Evolutionary conservation across 2,329 filamentous ascomycete genomes (phyloP).

Genomic region (Aaosphaeria arxii): DNA sequence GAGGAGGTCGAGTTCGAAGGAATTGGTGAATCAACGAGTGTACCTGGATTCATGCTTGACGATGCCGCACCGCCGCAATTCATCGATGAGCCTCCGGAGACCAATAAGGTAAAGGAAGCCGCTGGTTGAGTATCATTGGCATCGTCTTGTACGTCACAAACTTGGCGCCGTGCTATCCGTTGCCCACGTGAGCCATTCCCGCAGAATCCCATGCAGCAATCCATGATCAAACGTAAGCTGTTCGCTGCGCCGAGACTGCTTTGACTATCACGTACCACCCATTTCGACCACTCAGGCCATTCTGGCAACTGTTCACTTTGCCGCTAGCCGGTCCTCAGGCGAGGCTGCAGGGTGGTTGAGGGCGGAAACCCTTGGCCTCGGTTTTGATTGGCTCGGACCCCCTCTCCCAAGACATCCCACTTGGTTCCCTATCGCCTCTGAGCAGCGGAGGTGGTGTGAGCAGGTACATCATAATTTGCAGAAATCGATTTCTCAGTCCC

Average conservation of each 20-base stretch:
- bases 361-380: no score
- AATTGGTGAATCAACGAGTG: conserved; percentile 55
- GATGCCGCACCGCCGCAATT: conserved; percentile 80
- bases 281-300: background rate
- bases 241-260: background rate
- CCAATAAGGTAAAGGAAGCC: conserved; percentile 76
- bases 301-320: no score
- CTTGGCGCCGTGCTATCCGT: background rate
- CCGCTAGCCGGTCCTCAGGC: no score
- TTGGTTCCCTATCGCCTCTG: no score
- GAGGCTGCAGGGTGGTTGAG: no score
- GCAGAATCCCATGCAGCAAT: background rate
- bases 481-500: no score
- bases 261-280: background rate
- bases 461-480: no score
- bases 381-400: no score
- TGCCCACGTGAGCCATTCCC: background rate
- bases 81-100: conserved; percentile 82
- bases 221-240: background rate
- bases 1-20: conserved; percentile 90
- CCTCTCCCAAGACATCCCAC: no score
- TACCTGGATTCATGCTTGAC: conserved; percentile 87
- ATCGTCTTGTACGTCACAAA: background rate
- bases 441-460: no score
- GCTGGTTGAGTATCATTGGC: conserved; percentile 46